phyloP scores from a whole-genome alignment of 169 alveolate genomes.

The Fabrea salina region DNA sequence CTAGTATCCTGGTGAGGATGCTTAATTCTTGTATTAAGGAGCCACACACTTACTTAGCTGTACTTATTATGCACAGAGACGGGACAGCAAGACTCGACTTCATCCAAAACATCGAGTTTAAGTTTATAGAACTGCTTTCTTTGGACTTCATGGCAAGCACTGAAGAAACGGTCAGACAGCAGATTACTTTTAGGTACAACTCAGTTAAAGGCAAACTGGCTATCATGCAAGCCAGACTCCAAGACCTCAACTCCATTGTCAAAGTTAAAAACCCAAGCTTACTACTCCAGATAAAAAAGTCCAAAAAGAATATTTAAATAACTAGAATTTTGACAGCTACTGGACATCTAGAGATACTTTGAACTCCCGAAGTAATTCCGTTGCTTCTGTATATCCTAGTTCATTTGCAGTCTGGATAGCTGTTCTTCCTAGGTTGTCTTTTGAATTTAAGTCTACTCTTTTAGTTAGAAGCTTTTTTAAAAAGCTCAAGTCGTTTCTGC shows the following conservation, averaged over 20 bases:
- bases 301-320: too few species aligned
- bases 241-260: constrained; percentile 62
- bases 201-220: constrained; percentile 81
- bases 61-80: constrained; percentile 80
- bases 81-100: constrained; percentile 87
- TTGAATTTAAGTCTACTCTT: background rate
- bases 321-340: too few species aligned
- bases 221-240: constrained; percentile 81
- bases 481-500: background rate
- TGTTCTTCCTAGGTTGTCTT: background rate
- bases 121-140: constrained; percentile 90
- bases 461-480: background rate
- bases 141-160: constrained; percentile 87
- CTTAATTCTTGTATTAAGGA: constrained; percentile 92
- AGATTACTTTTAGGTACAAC: constrained; percentile 86
- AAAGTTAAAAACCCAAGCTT: constrained; percentile 88
- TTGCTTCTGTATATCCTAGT: background rate
- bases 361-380: background rate
- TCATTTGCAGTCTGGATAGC: background rate
- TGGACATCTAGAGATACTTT: background rate
- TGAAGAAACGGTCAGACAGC: constrained; percentile 88
- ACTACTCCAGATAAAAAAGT: constrained; percentile 80
- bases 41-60: constrained; percentile 87
- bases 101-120: constrained; percentile 89
- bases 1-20: constrained; percentile 87